Evolutionary conservation across 306 rosid species (phyloP).

Genomic region (Crataegus laevigata): DNA sequence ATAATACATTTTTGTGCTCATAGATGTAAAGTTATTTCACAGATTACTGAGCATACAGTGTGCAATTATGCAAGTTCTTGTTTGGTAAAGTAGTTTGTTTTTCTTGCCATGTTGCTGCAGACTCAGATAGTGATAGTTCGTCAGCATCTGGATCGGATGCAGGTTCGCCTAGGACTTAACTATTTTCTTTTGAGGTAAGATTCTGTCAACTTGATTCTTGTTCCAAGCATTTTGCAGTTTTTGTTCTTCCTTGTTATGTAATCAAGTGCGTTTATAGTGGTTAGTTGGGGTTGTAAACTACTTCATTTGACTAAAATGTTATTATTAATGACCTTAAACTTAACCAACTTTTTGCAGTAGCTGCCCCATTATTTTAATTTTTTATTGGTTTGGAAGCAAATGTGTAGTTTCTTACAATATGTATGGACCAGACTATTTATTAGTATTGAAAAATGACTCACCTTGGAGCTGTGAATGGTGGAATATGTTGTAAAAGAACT

Average conservation of each 20-base stretch:
- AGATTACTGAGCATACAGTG: not conserved
- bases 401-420: not conserved
- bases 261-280: not conserved
- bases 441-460: not conserved
- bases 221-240: not conserved
- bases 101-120: constrained; percentile 41
- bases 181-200: constrained; percentile 39
- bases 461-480: not conserved
- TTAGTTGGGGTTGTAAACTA: not conserved
- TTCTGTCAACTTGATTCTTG: not conserved
- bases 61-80: not conserved
- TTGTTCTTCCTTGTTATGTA: not conserved
- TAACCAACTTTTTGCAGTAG: not conserved
- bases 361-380: not conserved
- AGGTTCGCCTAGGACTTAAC: constrained; percentile 62
- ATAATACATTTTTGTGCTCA: not conserved
- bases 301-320: not conserved
- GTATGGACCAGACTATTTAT: not conserved
- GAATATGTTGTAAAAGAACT: not conserved
- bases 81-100: constrained; percentile 9
- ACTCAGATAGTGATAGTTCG: constrained; percentile 91
- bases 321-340: not conserved
- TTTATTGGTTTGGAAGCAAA: not conserved
- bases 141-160: constrained; percentile 88
- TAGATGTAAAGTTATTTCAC: not conserved